Evolutionary conservation across 2,329 filamentous ascomycete species (phyloP).

Genomic region (Colletotrichum lentis): DNA sequence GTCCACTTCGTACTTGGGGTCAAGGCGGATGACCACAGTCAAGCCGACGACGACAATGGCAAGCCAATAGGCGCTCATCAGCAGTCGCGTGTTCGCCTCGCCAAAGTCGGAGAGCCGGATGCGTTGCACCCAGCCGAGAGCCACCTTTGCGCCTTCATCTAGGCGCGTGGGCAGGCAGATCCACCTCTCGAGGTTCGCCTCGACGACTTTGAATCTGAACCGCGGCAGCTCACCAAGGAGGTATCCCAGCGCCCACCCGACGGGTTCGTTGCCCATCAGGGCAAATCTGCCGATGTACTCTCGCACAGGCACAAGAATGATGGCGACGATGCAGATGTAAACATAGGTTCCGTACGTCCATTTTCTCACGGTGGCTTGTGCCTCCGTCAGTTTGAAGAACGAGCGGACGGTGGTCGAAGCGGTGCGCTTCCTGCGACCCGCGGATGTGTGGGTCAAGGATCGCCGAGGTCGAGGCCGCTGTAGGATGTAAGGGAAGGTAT

Average conservation of each 20-base stretch:
- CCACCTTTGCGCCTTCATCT: conserved; percentile 43
- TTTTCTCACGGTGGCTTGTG: conserved; percentile 78
- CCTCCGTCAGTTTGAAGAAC: conserved; percentile 81
- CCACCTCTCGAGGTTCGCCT: conserved; percentile 76
- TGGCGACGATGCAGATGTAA: conserved; percentile 71
- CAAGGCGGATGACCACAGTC: conserved; percentile 76
- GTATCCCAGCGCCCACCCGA: conserved; percentile 93
- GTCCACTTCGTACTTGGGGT: conserved; percentile 85
- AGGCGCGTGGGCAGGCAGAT: conserved; percentile 70
- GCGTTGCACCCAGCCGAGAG: conserved; percentile 69
- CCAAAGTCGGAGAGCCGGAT: conserved; percentile 73
- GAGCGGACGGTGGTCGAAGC: conserved; percentile 72
- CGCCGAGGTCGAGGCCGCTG: conserved; percentile 45
- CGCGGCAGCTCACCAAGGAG: conserved; percentile 79
- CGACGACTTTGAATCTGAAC: conserved; percentile 76
- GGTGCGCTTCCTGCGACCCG: conserved; percentile 71
- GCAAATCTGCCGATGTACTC: conserved; percentile 73
- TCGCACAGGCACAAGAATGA: conserved; percentile 77
- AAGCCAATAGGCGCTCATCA: conserved; percentile 78
- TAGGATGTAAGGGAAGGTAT: conserved; percentile 61
- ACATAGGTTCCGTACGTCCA: conserved; percentile 85
- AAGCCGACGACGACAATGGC: conserved; percentile 75
- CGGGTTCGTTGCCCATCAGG: conserved; percentile 76
- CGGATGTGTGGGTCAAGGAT: conserved; percentile 63
- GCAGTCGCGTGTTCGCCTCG: conserved; percentile 80